These are phyloP conservation scores for Picea engelmannii DNA, from an alignment of 83 land plant genomes.

Conservation along the genomic window DNA sequence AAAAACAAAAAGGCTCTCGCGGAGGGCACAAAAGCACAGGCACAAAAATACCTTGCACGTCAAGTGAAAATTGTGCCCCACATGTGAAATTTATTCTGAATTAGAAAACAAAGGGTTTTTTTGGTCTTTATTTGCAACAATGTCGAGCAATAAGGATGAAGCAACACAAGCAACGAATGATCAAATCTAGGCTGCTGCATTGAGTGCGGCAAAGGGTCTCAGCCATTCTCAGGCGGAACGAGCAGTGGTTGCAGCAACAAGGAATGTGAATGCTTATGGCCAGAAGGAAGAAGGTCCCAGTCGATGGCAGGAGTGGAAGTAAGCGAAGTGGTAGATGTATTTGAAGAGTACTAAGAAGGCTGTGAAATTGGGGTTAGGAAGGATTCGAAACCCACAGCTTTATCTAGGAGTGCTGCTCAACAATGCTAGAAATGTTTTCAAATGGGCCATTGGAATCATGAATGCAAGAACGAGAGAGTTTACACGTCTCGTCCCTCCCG, in stretches of 20 bases:
- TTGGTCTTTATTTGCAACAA: too few species aligned
- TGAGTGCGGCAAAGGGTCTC: slow-evolving; percentile 87
- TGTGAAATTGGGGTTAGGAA: slow-evolving; percentile 82
- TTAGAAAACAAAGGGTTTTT: too few species aligned
- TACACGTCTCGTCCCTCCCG: slow-evolving; percentile 91
- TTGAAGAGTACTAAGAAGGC: slow-evolving; percentile 95
- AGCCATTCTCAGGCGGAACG: slow-evolving; percentile 95
- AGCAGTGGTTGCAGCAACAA: slow-evolving; percentile 87
- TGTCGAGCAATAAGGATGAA: slow-evolving; percentile 25
- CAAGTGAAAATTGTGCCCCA: too few species aligned
- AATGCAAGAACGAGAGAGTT: slow-evolving; percentile 93
- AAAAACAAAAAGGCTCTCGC: too few species aligned
- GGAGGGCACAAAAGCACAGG: too few species aligned
- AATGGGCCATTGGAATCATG: slow-evolving; percentile 92
- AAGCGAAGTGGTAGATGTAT: slow-evolving; percentile 98
- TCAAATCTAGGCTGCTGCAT: slow-evolving; percentile 82
- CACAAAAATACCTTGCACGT: too few species aligned
- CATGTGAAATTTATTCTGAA: too few species aligned
- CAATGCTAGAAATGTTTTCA: slow-evolving; percentile 98
- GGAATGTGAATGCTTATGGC: slow-evolving; percentile 96
- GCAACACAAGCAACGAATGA: slow-evolving; percentile 83
- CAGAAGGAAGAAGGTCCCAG: slow-evolving; percentile 99
- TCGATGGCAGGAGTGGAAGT: slow-evolving; percentile 97
- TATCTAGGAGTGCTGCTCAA: slow-evolving; percentile 42
- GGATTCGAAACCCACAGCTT: slow-evolving; percentile 47